phyloP scores from a whole-genome alignment of 768 basidiomycete species.

The Tylopilus vinaceipallidus region DNA sequence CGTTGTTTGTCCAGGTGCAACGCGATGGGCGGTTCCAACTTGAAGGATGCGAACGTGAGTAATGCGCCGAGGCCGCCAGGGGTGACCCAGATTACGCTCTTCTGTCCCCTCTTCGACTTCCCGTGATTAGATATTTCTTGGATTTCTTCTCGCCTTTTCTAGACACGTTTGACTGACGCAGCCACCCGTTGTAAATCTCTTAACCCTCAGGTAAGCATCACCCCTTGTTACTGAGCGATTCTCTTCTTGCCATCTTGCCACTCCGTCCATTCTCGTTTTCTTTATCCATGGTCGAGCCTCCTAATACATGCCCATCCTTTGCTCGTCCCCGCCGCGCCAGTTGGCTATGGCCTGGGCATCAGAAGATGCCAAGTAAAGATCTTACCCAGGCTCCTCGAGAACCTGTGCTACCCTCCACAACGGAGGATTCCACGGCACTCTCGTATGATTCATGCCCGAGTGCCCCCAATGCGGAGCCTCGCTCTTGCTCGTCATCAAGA shows the following conservation, averaged over 20 bases:
- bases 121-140: conserved; percentile 11
- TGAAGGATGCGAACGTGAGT: conserved; percentile 34
- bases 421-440: conserved; percentile 12
- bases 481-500: conserved; percentile 11
- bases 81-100: neutral
- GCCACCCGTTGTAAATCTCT: conserved; percentile 28
- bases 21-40: conserved; percentile 25
- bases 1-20: conserved; percentile 1
- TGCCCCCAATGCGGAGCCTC: conserved; percentile 1
- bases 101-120: conserved; percentile 1
- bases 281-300: conserved; percentile 24
- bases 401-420: conserved; percentile 16
- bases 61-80: conserved; percentile 24
- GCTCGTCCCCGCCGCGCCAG: conserved; percentile 23
- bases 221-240: conserved; percentile 13
- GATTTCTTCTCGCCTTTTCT: conserved; percentile 22
- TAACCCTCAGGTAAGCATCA: conserved; percentile 31
- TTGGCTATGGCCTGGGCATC: conserved; percentile 30
- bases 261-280: conserved; percentile 7
- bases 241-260: conserved; percentile 8
- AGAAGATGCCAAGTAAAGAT: conserved; percentile 22
- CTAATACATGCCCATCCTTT: neutral
- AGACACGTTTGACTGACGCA: conserved; percentile 29
- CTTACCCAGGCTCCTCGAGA: conserved; percentile 10
- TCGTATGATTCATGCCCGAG: neutral